These are phyloP conservation scores for Alternaria ventricosa DNA, from an alignment of 2,329 filamentous ascomycete genomes.

Conservation along the genomic window DNA sequence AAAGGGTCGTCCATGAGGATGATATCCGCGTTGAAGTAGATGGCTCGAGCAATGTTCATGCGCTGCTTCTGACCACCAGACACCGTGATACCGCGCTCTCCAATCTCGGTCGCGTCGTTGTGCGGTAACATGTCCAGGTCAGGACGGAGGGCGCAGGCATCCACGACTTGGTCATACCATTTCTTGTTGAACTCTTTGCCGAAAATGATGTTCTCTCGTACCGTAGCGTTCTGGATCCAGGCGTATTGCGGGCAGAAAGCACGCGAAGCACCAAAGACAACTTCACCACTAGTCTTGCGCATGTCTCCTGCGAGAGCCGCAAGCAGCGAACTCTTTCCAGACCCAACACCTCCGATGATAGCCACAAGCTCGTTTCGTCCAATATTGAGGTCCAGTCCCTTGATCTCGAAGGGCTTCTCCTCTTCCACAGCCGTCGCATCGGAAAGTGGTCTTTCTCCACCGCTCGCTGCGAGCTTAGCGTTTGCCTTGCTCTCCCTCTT, in stretches of 20 bases:
- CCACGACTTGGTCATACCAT: slow-evolving; percentile 86
- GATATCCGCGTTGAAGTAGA: slow-evolving; percentile 69
- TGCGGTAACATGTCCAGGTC: slow-evolving; percentile 94
- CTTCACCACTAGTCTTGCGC: slow-evolving; percentile 77
- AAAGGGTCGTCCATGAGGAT: slow-evolving; percentile 70
- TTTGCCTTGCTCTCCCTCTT: slow-evolving; percentile 56
- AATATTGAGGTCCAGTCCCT: slow-evolving; percentile 70
- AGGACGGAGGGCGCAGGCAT: slow-evolving; percentile 81
- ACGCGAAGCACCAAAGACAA: slow-evolving; percentile 77
- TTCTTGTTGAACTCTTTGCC: slow-evolving; percentile 73
- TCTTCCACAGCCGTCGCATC: slow-evolving; percentile 57
- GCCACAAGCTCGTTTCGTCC: slow-evolving; percentile 79
- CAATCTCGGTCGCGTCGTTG: slow-evolving; percentile 89
- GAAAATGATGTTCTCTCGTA: slow-evolving; percentile 90
- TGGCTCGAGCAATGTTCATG: slow-evolving; percentile 86
- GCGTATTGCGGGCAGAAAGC: slow-evolving; percentile 96
- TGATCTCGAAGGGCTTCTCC: slow-evolving; percentile 73
- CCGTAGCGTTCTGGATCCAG: slow-evolving; percentile 93
- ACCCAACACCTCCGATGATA: slow-evolving; percentile 88
- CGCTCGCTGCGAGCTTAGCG: slow-evolving; percentile 27
- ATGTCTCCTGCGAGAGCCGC: slow-evolving; percentile 92
- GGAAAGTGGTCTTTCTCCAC: slow-evolving; percentile 52
- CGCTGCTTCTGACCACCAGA: slow-evolving; percentile 96
- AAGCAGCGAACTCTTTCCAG: slow-evolving; percentile 88
- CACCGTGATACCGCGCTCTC: slow-evolving; percentile 92